phyloP scores from a whole-genome alignment of 441 rosid species.

The Corymbia calophylla region DNA sequence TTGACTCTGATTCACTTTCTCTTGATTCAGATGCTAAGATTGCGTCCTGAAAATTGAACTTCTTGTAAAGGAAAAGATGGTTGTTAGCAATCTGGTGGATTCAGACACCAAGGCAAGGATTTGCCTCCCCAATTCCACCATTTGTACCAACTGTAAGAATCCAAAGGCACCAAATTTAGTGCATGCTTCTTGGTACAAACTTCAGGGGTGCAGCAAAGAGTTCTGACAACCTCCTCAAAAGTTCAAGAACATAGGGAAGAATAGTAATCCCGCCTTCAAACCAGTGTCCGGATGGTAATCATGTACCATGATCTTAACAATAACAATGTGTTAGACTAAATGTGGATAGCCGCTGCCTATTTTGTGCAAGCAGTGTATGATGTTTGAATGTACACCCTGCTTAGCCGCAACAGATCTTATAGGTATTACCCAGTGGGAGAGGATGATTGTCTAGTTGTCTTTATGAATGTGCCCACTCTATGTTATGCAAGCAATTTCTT shows the following conservation, averaged over 20 bases:
- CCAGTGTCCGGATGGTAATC: too few species aligned
- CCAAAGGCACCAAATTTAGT: too few species aligned
- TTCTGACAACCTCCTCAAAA: too few species aligned
- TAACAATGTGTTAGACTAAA: too few species aligned
- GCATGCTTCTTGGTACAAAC: too few species aligned
- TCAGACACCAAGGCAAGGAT: too few species aligned
- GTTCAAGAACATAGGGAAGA: too few species aligned
- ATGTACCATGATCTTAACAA: not conserved
- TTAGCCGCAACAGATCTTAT: not conserved
- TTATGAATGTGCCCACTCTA: not conserved
- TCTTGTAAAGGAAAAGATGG: not conserved
- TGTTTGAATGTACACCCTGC: not conserved
- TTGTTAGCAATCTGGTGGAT: too few species aligned
- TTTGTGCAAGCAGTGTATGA: not conserved
- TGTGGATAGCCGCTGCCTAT: not conserved
- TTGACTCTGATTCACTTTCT: not conserved
- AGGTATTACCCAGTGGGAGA: not conserved
- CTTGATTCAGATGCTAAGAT: not conserved
- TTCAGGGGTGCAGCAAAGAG: too few species aligned
- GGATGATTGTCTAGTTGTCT: not conserved
- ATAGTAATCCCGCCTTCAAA: too few species aligned
- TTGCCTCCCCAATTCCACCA: rapidly evolving
- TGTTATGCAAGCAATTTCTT: not conserved
- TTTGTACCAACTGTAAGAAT: too few species aligned
- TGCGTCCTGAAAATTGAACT: not conserved